Base-by-base conservation (phyloP, 805 yeast genomes). In the Candida lessepsii region DNA sequence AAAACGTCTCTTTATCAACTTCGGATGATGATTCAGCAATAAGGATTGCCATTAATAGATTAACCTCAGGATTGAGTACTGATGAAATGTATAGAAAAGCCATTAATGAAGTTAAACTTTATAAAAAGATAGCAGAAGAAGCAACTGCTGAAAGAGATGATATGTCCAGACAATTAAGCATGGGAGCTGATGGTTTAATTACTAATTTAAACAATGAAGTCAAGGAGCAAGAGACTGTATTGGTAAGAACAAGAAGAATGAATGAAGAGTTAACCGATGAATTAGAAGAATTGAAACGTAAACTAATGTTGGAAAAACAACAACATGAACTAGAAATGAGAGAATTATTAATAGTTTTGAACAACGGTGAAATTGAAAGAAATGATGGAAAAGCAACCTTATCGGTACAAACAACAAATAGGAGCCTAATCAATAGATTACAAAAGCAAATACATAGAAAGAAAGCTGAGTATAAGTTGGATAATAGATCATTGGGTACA, bases 11-110 rank as follows among this genome's bases (percentile, higher is more conserved):
- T 3, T 71, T 71, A 61, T 80, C 75, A 60, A 70, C 73, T 9
- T 60, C 78, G 1, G 66, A 70, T 28, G 75, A 76, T 38, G 45
- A 73, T 67, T 40, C 56, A 54, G 40, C 86, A 11, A 71, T 87
- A 48, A 86, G 83, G 39, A 78, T 85, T 35, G 86, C 95, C 1
- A 80, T 90, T 25, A 88, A 86, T 52, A 70, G 80, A 40, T 66
- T 91, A 33, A 70, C 79, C 43, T 81, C 87, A 30, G 74, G 85
- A 19, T 70, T 90, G 54, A 81, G 81, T 49, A 86, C 96, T 0
- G 96, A 91, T 57, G 95, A 87, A 39, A 81, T 83, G 62, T 95
- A 95, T 9, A 71, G 80, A 38, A 73, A 84, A 44, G 95, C 96
- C 4, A 43, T 62, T 29, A 59, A 54, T 16, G 88, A 76, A 40